Percentiles rank a stretch among this genome's conserved stretches.
These are phyloP conservation scores for sorghum (Sorghum bicolor) DNA, from an alignment of 176 grass and related monocot species.

Conservation along the genomic window DNA sequence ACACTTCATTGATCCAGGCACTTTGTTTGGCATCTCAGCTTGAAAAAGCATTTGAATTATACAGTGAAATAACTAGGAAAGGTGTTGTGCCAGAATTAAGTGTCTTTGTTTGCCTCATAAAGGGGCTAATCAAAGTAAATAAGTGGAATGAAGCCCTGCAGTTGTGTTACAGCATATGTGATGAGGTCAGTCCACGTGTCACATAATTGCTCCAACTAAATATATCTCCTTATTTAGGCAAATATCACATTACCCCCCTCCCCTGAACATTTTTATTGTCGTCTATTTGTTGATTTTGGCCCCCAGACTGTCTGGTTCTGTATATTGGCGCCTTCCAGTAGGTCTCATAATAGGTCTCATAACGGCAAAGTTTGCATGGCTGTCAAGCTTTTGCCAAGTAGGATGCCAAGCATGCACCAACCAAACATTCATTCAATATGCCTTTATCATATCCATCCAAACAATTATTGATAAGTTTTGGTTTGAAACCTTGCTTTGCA, in stretches of 20 bases:
- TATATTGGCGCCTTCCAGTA: background rate
- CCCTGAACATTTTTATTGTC: background rate
- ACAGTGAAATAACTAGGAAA: slow-evolving; percentile 64
- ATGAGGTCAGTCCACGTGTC: slow-evolving; percentile 57
- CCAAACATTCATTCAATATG: background rate
- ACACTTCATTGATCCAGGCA: slow-evolving; percentile 60
- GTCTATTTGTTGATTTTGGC: background rate
- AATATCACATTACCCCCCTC: background rate
- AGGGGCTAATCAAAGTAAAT: slow-evolving; percentile 59
- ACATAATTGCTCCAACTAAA: slow-evolving; percentile 7
- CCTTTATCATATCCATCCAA: background rate
- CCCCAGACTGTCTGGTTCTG: background rate
- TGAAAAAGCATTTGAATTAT: slow-evolving; percentile 78
- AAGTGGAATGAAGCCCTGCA: slow-evolving; percentile 86
- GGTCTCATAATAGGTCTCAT: background rate
- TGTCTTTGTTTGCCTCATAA: slow-evolving; percentile 76
- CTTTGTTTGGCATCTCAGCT: slow-evolving; percentile 82
- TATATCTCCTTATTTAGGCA: background rate
- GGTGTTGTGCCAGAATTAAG: slow-evolving; percentile 60
- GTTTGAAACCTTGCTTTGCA: slow-evolving; percentile 7
- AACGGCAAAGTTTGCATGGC: background rate
- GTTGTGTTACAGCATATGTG: slow-evolving; percentile 70
- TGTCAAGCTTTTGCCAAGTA: background rate
- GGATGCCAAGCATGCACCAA: background rate
- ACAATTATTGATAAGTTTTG: background rate